Conservation (phyloP, 2,329 filamentous ascomycete genomes). For the Cordyceps pruinosa region DNA sequence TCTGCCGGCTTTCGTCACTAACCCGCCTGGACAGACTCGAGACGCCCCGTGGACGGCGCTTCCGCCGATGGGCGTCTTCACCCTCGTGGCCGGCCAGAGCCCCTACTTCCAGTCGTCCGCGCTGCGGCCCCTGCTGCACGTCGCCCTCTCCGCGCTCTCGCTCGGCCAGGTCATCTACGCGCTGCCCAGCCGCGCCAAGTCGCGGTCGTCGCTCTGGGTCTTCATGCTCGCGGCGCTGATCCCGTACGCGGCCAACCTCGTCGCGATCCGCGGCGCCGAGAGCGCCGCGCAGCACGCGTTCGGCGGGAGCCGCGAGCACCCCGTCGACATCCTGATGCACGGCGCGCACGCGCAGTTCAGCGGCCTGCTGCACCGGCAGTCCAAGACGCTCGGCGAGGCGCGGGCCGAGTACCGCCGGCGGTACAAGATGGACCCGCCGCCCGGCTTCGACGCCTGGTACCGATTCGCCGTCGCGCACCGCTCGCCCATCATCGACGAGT, state of each 20-base stretch:
- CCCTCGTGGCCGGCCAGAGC: conserved; percentile 7
- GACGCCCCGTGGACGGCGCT: conserved; percentile 12
- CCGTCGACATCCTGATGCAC: conserved; percentile 27
- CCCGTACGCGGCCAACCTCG: conserved; percentile 25
- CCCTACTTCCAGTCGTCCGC: conserved; percentile 2
- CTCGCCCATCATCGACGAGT: conserved; percentile 44
- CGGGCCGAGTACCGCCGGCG: conserved; percentile 35
- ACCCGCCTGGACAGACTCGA: conserved; percentile 19
- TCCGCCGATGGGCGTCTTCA: conserved; percentile 6
- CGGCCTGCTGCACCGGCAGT: conserved; percentile 29
- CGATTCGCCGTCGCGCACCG: conserved; percentile 31
- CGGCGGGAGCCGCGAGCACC: conserved; percentile 21
- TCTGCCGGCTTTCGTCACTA: accelerated
- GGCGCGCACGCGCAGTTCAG: conserved; percentile 26
- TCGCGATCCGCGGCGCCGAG: conserved; percentile 18
- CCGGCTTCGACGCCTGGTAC: conserved; percentile 41
- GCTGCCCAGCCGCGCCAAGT: conserved; percentile 25
- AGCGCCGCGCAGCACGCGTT: conserved; percentile 12
- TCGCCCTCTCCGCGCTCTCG: conserved; percentile 23
- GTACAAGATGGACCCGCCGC: conserved; percentile 37
- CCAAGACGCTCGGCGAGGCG: conserved; percentile 29
- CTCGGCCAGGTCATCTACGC: conserved; percentile 26
- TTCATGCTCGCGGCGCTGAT: conserved; percentile 24
- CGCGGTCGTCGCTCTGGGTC: conserved; percentile 23
- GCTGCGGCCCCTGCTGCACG: conserved; percentile 19